These are phyloP conservation scores for Nymphaea thermarum DNA, from an alignment of 164 flowering plant species.

Conservation along the genomic window DNA sequence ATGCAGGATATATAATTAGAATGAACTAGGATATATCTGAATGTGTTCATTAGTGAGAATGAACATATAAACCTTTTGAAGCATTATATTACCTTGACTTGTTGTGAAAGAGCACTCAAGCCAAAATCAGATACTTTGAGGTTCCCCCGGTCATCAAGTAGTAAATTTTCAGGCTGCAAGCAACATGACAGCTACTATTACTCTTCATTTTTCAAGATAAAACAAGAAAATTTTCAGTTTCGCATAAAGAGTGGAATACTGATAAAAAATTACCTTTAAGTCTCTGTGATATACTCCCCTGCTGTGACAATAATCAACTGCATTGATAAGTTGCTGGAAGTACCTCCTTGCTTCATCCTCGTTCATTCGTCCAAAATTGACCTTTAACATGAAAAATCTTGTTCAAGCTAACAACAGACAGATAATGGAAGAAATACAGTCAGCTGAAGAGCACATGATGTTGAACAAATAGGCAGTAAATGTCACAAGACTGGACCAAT, in stretches of 20 bases:
- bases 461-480: no score
- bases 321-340: conserved; percentile 82
- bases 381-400: conserved; percentile 18
- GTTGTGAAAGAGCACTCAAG: conserved; percentile 78
- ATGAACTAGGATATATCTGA: no score
- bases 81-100: conserved; percentile 60
- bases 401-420: no score
- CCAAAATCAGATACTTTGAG: conserved; percentile 93
- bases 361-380: conserved; percentile 67
- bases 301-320: conserved; percentile 89
- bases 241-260: no score
- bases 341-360: conserved; percentile 78
- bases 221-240: no score
- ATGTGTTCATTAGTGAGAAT: no score
- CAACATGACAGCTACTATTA: not conserved
- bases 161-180: conserved; percentile 77
- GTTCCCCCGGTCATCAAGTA: conserved; percentile 60
- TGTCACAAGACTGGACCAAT: no score
- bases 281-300: conserved; percentile 88
- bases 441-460: no score
- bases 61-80: no score
- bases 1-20: no score
- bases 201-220: no score
- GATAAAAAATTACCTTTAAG: conserved; percentile 34
- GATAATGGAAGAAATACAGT: no score